Evolutionary conservation across 176 grass and related monocot genomes (phyloP).

Genomic region (Oryza rufipogon): DNA sequence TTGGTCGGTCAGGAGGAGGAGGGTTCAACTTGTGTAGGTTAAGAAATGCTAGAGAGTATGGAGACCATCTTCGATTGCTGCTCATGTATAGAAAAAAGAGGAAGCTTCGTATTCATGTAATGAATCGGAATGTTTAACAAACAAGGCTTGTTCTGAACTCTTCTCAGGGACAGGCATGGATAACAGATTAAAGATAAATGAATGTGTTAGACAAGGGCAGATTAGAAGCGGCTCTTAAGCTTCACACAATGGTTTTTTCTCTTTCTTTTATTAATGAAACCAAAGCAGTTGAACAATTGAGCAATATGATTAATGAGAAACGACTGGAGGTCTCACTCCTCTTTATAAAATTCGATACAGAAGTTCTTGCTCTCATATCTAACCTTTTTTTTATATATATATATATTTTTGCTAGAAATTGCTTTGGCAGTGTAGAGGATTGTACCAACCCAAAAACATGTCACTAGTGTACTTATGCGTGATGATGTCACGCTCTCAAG

Average conservation of each 20-base stretch:
- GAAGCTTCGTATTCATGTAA: conserved; percentile 12
- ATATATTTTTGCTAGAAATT: neutral
- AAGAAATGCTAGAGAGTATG: conserved; percentile 3
- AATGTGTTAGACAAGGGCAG: neutral
- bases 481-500: no score
- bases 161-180: neutral
- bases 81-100: neutral
- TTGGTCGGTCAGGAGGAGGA: no score
- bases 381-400: no score
- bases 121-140: neutral
- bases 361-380: no score
- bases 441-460: no score
- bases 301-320: neutral
- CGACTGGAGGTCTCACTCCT: no score
- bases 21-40: neutral
- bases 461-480: no score
- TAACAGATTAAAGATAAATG: neutral
- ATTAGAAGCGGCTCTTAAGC: neutral
- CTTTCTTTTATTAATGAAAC: neutral
- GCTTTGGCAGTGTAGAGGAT: no score
- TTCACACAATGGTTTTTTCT: neutral
- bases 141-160: neutral
- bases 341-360: no score
- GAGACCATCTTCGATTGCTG: neutral
- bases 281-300: neutral